These are phyloP conservation scores for Tetrahymena thermophila DNA, from an alignment of 73 alveolate genomes.

Conservation along the genomic window DNA sequence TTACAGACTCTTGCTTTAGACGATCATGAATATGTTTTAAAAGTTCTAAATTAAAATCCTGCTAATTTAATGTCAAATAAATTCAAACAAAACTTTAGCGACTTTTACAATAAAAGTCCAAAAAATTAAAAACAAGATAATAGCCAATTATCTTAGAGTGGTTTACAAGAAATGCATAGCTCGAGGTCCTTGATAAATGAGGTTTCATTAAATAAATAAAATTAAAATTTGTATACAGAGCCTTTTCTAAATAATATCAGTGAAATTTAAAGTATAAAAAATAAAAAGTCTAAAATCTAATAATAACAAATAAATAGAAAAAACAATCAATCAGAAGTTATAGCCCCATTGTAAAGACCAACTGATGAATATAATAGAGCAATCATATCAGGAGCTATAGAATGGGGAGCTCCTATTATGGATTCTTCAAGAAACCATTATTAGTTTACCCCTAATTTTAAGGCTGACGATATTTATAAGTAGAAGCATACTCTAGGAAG, in stretches of 20 bases:
- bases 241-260: not conserved
- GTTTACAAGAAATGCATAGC: not conserved
- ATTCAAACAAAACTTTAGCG: not conserved
- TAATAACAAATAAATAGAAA: not conserved
- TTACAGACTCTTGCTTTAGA: not conserved
- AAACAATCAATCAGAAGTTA: not conserved
- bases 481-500: not conserved
- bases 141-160: not conserved
- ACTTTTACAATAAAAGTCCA: not conserved
- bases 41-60: not conserved
- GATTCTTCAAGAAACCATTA: not conserved
- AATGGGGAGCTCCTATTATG: not conserved
- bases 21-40: not conserved
- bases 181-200: not conserved
- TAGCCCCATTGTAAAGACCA: not conserved
- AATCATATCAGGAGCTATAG: not conserved
- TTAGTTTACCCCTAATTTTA: not conserved
- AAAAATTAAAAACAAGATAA: not conserved
- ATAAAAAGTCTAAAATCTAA: not conserved
- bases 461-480: not conserved
- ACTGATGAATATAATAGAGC: not conserved
- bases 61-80: not conserved
- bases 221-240: not conserved
- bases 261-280: not conserved
- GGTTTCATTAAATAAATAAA: not conserved